Evolutionary conservation across 2,329 filamentous ascomycete species (phyloP).

Genomic region (Penicillium sp.): DNA sequence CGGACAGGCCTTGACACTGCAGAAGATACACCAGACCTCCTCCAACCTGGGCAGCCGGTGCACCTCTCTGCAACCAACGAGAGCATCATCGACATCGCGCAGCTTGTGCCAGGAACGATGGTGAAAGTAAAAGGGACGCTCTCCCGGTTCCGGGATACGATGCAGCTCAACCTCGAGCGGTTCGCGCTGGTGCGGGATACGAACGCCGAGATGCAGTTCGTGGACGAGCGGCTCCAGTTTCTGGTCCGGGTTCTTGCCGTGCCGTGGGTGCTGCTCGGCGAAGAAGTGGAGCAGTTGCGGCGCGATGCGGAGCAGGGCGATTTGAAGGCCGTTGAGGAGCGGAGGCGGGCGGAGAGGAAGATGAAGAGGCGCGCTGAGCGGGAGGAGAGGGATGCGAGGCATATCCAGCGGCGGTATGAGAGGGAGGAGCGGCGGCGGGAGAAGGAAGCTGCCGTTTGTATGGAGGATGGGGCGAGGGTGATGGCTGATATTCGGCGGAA

Average conservation of each 20-base stretch:
- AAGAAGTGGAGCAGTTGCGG: constrained; percentile 45
- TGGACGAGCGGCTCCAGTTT: constrained; percentile 52
- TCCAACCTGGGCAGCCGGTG: not conserved
- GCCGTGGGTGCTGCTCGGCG: constrained; percentile 53
- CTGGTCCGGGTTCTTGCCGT: constrained; percentile 49
- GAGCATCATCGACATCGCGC: constrained; percentile 46
- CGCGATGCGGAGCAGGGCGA: constrained; percentile 43
- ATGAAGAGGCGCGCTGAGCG: constrained; percentile 25
- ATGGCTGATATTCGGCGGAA: constrained; percentile 21
- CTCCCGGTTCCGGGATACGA: constrained; percentile 48
- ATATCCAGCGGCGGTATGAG: constrained; percentile 36
- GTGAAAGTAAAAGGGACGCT: constrained; percentile 59
- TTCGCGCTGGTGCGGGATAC: constrained; percentile 51
- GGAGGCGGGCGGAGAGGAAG: constrained; percentile 30
- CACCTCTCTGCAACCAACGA: constrained; percentile 30
- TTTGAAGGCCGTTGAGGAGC: constrained; percentile 39
- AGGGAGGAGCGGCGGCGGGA: constrained; percentile 42
- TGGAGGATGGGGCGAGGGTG: constrained; percentile 29
- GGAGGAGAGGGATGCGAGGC: constrained; percentile 41
- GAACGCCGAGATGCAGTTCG: constrained; percentile 54
- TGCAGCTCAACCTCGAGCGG: constrained; percentile 56
- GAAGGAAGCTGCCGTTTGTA: constrained; percentile 31
- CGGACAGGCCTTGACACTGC: not conserved
- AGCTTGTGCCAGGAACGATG: constrained; percentile 50
- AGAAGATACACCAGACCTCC: not conserved